These are phyloP conservation scores for Vanilla planifolia DNA, from an alignment of 106 monocot species.

Conservation along the genomic window DNA sequence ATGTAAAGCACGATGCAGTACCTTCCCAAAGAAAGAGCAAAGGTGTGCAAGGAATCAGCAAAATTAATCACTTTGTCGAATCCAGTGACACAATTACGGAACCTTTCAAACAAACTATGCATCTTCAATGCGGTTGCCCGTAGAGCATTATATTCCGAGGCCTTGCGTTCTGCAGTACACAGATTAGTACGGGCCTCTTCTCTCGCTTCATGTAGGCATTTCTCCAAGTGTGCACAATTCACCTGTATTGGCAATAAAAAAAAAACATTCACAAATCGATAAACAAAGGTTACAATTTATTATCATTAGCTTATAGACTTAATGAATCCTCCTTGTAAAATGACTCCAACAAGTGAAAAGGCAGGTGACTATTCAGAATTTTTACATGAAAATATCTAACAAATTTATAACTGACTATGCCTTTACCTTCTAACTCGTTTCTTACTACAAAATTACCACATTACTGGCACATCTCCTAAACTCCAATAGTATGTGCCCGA, in stretches of 20 bases:
- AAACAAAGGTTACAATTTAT: too few species aligned
- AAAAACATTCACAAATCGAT: too few species aligned
- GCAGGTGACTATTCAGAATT: too few species aligned
- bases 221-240: slow-evolving; percentile 94
- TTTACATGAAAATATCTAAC: too few species aligned
- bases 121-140: slow-evolving; percentile 70
- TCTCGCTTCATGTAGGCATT: slow-evolving; percentile 93
- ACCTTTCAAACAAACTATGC: slow-evolving; percentile 77
- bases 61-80: slow-evolving; percentile 46
- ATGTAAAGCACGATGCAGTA: slow-evolving; percentile 9
- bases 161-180: slow-evolving; percentile 90
- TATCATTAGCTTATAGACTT: too few species aligned
- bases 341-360: too few species aligned
- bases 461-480: too few species aligned
- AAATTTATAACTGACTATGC: too few species aligned
- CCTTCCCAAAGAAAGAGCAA: slow-evolving; percentile 83
- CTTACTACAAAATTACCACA: too few species aligned
- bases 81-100: slow-evolving; percentile 66
- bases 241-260: slow-evolving; percentile 34
- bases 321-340: too few species aligned
- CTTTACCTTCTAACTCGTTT: too few species aligned
- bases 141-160: slow-evolving; percentile 69
- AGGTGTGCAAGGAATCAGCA: slow-evolving; percentile 71
- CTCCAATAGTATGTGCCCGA: too few species aligned
- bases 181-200: slow-evolving; percentile 88